A percentile compares a stretch with the other conserved stretches of the same genome.
Conservation (phyloP, 306 rosid species). For the Morella rubra region DNA sequence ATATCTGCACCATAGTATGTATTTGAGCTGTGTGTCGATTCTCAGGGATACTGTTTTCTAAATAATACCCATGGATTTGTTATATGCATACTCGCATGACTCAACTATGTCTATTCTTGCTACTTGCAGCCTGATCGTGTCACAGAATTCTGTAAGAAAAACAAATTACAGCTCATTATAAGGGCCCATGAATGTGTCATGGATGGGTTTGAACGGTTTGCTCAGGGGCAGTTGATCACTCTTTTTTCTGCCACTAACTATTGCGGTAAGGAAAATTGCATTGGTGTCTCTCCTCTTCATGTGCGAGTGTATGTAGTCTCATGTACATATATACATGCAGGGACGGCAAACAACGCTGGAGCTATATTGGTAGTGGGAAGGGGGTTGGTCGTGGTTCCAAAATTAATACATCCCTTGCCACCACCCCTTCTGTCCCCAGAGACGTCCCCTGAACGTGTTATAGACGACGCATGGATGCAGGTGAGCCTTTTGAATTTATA, state of each 20-base stretch:
- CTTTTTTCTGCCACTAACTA: constrained; percentile 99
- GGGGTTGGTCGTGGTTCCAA: constrained; percentile 98
- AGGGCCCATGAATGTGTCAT: constrained; percentile 99
- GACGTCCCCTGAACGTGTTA: constrained; percentile 88
- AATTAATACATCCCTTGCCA: constrained; percentile 93
- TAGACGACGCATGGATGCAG: constrained; percentile 99
- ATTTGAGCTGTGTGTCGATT: neutral
- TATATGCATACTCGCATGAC: constrained; percentile 9
- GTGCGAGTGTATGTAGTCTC: constrained; percentile 29
- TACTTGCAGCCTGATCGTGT: constrained; percentile 95
- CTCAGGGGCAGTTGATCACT: constrained; percentile 96
- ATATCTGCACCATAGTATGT: neutral
- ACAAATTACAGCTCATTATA: constrained; percentile 90
- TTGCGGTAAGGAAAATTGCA: constrained; percentile 65
- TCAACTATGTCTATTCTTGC: constrained; percentile 26
- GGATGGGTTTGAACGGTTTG: constrained; percentile 99
- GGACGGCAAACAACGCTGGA: constrained; percentile 99
- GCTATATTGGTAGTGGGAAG: constrained; percentile 97
- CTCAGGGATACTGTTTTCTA: neutral
- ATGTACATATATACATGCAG: constrained; percentile 36
- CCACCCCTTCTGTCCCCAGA: constrained; percentile 98
- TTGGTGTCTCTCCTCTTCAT: constrained; percentile 9
- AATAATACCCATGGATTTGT: neutral
- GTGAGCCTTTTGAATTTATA: constrained; percentile 36
- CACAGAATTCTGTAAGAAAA: constrained; percentile 90